These are phyloP conservation scores for Monilinia fructicola DNA, from an alignment of 2,329 filamentous ascomycete species.

Conservation along the genomic window DNA sequence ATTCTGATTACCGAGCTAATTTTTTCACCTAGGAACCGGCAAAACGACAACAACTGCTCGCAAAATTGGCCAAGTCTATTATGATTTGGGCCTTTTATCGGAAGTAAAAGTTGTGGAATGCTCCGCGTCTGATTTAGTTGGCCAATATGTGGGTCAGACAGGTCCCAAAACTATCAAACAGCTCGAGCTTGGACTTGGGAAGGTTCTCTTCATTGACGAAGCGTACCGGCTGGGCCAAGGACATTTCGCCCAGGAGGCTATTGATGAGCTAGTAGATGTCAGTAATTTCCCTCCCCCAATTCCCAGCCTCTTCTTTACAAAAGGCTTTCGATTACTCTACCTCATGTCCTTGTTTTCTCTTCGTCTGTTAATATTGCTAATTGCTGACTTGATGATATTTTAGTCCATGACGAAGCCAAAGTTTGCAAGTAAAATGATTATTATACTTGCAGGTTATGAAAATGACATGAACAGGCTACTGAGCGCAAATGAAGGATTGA, in stretches of 20 bases:
- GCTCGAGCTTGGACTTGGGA: conserved; percentile 54
- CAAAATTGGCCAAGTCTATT: conserved; percentile 75
- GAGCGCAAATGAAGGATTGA: conserved; percentile 52
- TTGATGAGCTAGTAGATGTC: conserved; percentile 65
- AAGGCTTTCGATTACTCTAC: no score
- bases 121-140: conserved; percentile 68
- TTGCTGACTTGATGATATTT: neutral
- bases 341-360: no score
- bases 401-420: conserved; percentile 46
- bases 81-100: conserved; percentile 68
- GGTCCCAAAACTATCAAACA: conserved; percentile 62
- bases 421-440: conserved; percentile 52
- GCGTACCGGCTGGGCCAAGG: conserved; percentile 56
- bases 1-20: neutral
- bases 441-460: conserved; percentile 59
- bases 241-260: conserved; percentile 58
- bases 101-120: conserved; percentile 60
- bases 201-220: conserved; percentile 59
- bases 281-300: neutral
- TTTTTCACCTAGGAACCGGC: conserved; percentile 54
- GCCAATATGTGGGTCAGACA: conserved; percentile 67
- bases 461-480: conserved; percentile 55
- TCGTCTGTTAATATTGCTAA: neutral
- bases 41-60: conserved; percentile 70
- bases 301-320: no score